Percentiles rank a stretch among this genome's conserved stretches.
Conservation (phyloP, 148 eudicot genomes). For the Selenicereus undatus region DNA sequence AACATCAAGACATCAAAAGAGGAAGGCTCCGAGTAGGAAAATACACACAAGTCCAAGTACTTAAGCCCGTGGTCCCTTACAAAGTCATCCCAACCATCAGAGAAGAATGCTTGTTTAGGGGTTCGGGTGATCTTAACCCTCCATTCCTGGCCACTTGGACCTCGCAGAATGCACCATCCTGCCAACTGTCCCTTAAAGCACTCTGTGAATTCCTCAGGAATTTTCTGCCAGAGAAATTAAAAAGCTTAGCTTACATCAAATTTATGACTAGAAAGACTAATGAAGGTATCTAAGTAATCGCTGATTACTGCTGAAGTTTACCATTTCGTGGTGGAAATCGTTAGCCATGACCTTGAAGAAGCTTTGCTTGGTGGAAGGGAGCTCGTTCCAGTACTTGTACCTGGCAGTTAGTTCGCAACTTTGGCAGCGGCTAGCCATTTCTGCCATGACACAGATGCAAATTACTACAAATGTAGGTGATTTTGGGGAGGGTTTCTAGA, state of each 20-base stretch:
- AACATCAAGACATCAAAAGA: background rate
- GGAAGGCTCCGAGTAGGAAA: background rate
- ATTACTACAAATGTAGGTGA: too few relatives aligned
- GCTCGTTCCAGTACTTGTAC: constrained; percentile 14
- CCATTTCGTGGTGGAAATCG: constrained; percentile 18
- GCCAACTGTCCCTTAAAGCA: background rate
- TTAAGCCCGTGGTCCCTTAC: background rate
- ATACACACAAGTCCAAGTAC: background rate
- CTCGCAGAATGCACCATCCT: background rate
- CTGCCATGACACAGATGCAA: background rate
- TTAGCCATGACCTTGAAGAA: constrained; percentile 20
- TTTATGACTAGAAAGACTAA: background rate
- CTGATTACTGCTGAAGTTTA: background rate
- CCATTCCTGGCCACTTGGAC: constrained; percentile 4
- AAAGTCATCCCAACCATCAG: background rate
- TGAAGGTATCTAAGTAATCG: background rate
- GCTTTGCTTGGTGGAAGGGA: background rate
- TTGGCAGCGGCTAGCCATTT: constrained; percentile 8
- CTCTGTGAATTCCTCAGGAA: background rate
- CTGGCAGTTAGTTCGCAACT: background rate
- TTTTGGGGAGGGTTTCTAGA: too few relatives aligned
- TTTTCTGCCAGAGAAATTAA: background rate
- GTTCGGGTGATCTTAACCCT: background rate
- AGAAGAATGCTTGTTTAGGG: background rate
- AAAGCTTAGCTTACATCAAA: background rate